phyloP scores from a whole-genome alignment of 108 stramenopile genomes.

The Aureococcus anophagefferens region DNA sequence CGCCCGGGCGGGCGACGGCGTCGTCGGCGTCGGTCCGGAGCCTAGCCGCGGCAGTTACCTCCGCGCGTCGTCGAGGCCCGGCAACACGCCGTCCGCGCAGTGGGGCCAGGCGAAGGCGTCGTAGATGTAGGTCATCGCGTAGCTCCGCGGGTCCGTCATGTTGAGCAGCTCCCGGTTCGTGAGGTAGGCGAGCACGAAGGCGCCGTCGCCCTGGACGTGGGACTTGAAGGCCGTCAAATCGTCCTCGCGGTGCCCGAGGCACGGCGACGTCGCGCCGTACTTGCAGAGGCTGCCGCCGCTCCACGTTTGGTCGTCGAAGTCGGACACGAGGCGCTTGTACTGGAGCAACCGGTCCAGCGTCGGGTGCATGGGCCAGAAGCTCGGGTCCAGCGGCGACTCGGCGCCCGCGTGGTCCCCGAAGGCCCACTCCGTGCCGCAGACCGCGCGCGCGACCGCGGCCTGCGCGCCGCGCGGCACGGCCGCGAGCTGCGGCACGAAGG shows the following conservation, averaged over 20 bases:
- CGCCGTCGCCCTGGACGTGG: neutral
- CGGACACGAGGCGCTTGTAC: neutral
- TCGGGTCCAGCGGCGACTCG: too few species aligned
- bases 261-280: neutral
- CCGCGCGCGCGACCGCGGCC: too few species aligned
- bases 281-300: too few species aligned
- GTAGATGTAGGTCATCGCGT: neutral
- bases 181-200: neutral
- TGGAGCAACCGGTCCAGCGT: slow-evolving; percentile 4
- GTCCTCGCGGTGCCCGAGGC: slow-evolving; percentile 2
- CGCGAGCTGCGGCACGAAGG: too few species aligned
- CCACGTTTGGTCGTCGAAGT: neutral
- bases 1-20: too few species aligned
- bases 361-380: slow-evolving; percentile 8
- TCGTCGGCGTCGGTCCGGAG: too few species aligned
- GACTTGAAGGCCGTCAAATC: neutral
- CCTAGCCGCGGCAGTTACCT: too few species aligned
- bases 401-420: too few species aligned
- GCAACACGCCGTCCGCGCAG: neutral
- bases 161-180: neutral
- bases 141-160: slow-evolving; percentile 2
- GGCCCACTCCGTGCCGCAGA: neutral
- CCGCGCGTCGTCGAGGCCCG: too few species aligned
- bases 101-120: slow-evolving; percentile 3
- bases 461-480: too few species aligned